Evolutionary conservation across 192 early-diverging fungal genomes (phyloP).

Genomic region (Irineochytrium annulatum): DNA sequence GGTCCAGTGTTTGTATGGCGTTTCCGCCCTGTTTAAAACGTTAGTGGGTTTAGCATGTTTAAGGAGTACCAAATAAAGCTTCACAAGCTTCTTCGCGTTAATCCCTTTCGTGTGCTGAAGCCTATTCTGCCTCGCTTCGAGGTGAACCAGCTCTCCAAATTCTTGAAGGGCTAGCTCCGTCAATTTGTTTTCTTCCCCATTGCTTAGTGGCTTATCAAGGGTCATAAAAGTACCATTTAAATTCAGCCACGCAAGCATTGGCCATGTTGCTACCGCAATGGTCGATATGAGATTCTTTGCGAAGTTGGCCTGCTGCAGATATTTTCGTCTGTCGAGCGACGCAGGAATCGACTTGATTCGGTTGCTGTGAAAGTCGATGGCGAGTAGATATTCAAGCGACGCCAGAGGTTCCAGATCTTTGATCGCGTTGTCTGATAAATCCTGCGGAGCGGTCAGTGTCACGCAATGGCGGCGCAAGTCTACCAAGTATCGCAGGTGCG

Average conservation of each 20-base stretch:
- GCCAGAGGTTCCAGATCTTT: slow-evolving; percentile 31
- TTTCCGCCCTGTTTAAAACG: slow-evolving; percentile 29
- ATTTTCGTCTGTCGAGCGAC: slow-evolving; percentile 41
- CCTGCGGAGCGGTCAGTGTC: slow-evolving; percentile 14
- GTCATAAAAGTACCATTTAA: slow-evolving; percentile 37
- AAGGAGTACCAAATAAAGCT: slow-evolving; percentile 44
- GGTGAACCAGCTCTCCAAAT: slow-evolving; percentile 41
- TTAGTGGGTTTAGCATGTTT: neutral
- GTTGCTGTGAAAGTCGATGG: slow-evolving; percentile 43
- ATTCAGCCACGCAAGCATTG: slow-evolving; percentile 44
- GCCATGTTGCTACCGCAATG: slow-evolving; percentile 34
- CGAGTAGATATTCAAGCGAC: slow-evolving; percentile 43
- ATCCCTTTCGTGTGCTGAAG: slow-evolving; percentile 27
- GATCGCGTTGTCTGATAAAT: slow-evolving; percentile 43
- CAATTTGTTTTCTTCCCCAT: slow-evolving; percentile 43
- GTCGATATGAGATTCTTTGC: slow-evolving; percentile 37
- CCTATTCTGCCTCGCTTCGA: slow-evolving; percentile 43
- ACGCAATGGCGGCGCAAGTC: neutral
- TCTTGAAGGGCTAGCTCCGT: slow-evolving; percentile 31
- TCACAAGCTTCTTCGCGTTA: slow-evolving; percentile 38
- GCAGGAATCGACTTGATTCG: slow-evolving; percentile 33
- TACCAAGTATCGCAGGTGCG: slow-evolving; percentile 50
- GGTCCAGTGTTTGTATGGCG: slow-evolving; percentile 29
- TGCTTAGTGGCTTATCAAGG: neutral
- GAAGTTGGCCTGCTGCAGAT: slow-evolving; percentile 47